Percentiles rank a stretch among this genome's conserved stretches.
Evolutionary conservation across 2,329 filamentous ascomycete species (phyloP).

Genomic region (Helminthosporium solani): DNA sequence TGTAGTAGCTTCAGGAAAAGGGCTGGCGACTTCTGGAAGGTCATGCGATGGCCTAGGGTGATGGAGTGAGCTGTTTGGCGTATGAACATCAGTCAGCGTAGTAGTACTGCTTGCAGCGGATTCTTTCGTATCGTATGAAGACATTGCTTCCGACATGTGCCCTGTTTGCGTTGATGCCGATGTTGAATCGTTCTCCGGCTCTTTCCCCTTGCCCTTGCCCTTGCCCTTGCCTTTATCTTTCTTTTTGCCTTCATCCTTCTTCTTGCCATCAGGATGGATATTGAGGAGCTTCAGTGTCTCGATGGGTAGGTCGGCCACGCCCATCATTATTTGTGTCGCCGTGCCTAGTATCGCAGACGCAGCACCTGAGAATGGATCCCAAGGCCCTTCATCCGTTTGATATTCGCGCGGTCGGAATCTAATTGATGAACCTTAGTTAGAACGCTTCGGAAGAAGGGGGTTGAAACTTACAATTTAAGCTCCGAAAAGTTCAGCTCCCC

Average conservation of each 20-base stretch:
- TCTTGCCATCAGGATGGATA: conserved; percentile 44
- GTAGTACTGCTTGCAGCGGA: conserved; percentile 20
- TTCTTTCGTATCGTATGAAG: conserved; percentile 12
- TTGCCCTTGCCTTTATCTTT: too few species aligned
- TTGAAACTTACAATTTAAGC: conserved; percentile 38
- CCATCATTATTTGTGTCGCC: conserved; percentile 77
- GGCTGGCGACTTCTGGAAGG: background rate
- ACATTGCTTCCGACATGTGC: conserved; percentile 13
- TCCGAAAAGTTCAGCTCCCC: conserved; percentile 40
- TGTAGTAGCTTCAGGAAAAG: conserved; percentile 7
- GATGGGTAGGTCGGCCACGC: conserved; percentile 70
- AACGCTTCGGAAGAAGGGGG: background rate
- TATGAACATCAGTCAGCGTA: conserved; percentile 19
- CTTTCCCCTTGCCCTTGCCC: conserved; percentile 23
- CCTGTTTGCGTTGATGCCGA: conserved; percentile 17
- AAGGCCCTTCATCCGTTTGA: conserved; percentile 42
- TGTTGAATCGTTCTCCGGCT: conserved; percentile 5
- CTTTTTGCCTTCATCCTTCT: conserved; percentile 18
- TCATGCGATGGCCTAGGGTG: background rate
- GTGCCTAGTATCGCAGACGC: conserved; percentile 79
- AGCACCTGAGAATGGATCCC: conserved; percentile 50
- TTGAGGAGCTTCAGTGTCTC: conserved; percentile 54
- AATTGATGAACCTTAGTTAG: conserved; percentile 9
- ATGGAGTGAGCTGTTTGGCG: conserved; percentile 4
- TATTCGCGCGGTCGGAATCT: conserved; percentile 43